Conservation (phyloP, 1,139 yeast genomes). For the Saccharomyces hybrid region DNA sequence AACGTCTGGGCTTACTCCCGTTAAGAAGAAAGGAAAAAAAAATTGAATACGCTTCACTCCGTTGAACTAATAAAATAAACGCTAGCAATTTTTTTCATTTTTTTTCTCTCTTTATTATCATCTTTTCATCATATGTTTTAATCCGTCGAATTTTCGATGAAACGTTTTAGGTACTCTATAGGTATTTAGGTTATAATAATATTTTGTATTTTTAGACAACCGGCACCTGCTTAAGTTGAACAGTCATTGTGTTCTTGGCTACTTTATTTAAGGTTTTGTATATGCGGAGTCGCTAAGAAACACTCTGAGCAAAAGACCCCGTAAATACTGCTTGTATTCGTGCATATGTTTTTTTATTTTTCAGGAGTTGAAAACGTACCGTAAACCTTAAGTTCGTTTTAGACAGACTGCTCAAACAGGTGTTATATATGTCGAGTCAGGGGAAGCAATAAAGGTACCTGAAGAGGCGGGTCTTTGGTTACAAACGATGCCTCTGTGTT, state of each 20-base stretch:
- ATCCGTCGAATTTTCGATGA: background rate
- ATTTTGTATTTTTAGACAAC: background rate
- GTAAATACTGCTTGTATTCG: background rate
- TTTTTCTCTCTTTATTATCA: background rate
- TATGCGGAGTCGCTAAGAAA: background rate
- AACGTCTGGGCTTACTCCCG: slow-evolving; percentile 99
- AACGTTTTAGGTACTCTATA: background rate
- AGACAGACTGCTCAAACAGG: background rate
- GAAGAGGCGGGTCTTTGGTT: background rate
- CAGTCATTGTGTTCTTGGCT: background rate
- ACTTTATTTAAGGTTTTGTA: background rate
- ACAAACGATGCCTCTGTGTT: background rate
- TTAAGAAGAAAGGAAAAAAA: slow-evolving; percentile 40
- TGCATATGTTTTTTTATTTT: background rate
- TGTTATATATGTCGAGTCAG: background rate
- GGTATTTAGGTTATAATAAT: slow-evolving; percentile 1
- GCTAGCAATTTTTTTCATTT: background rate
- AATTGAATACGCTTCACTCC: background rate
- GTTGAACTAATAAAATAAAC: background rate
- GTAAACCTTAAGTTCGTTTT: background rate
- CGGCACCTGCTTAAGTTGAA: background rate
- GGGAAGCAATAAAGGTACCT: background rate
- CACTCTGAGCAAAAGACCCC: background rate
- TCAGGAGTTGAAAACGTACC: background rate
- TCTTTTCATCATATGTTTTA: background rate